phyloP scores from a whole-genome alignment of 208 protist genomes.

The Polymyxa betae region DNA sequence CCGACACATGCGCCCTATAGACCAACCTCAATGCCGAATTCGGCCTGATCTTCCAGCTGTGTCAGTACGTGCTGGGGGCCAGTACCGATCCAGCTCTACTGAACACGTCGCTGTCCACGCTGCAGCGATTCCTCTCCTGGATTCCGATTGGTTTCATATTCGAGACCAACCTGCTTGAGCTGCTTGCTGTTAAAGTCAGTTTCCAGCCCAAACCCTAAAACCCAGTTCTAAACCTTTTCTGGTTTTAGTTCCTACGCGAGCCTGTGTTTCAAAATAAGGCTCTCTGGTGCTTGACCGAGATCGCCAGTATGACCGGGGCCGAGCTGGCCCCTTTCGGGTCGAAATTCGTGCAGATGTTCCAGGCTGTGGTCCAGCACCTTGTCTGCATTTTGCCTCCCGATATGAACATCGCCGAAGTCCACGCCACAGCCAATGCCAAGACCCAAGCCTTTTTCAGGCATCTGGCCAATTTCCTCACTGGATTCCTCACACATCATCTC shows the following conservation, averaged over 20 bases:
- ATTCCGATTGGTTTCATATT: slow-evolving; percentile 88
- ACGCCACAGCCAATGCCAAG: slow-evolving; percentile 77
- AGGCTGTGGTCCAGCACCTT: slow-evolving; percentile 74
- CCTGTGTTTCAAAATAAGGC: slow-evolving; percentile 77
- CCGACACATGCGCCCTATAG: neutral
- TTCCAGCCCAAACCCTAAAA: neutral
- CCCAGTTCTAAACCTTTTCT: neutral
- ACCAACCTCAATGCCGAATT: slow-evolving; percentile 55
- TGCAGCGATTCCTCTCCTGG: slow-evolving; percentile 83
- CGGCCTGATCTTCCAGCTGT: slow-evolving; percentile 62
- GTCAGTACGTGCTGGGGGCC: slow-evolving; percentile 71
- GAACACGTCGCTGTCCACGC: slow-evolving; percentile 74
- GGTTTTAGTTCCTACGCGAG: slow-evolving; percentile 75
- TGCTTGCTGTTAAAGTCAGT: slow-evolving; percentile 71
- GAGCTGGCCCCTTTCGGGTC: slow-evolving; percentile 57
- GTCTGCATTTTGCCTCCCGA: slow-evolving; percentile 78
- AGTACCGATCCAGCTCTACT: slow-evolving; percentile 71
- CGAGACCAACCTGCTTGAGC: slow-evolving; percentile 81
- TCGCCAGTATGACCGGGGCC: slow-evolving; percentile 72
- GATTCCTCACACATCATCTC: slow-evolving; percentile 87
- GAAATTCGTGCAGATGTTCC: slow-evolving; percentile 77
- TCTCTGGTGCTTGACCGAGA: slow-evolving; percentile 85
- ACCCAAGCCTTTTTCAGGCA: slow-evolving; percentile 59
- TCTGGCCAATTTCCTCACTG: slow-evolving; percentile 87
- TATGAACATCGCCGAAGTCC: slow-evolving; percentile 81